These are phyloP conservation scores for Pseudogymnoascus sp. DNA, from an alignment of 2,329 filamentous ascomycete species.

Conservation along the genomic window DNA sequence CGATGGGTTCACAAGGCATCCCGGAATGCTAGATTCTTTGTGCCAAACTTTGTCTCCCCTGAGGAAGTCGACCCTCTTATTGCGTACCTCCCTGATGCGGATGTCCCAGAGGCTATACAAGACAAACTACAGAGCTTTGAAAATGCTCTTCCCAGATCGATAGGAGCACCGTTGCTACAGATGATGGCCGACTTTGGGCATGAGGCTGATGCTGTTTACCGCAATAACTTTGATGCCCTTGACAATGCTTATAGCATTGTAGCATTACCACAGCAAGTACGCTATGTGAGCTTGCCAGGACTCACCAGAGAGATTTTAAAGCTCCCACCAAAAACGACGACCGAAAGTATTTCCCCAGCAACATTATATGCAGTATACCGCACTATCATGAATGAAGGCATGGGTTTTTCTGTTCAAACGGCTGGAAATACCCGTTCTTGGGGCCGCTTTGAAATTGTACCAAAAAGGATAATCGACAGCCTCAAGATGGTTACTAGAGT, in stretches of 20 bases:
- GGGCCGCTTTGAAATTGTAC: conserved; percentile 5
- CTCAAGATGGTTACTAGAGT: neutral
- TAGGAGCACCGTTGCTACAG: conserved; percentile 36
- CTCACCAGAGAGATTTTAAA: neutral
- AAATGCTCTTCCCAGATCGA: conserved; percentile 34
- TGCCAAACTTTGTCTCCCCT: conserved; percentile 37
- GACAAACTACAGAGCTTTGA: conserved; percentile 31
- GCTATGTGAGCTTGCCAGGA: conserved; percentile 12
- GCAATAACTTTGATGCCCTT: conserved; percentile 35
- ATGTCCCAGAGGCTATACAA: conserved; percentile 26
- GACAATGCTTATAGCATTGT: conserved; percentile 41
- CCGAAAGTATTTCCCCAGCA: neutral
- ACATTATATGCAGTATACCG: conserved; percentile 3
- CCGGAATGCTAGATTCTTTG: conserved; percentile 32
- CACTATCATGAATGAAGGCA: conserved; percentile 4
- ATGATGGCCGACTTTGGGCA: conserved; percentile 36
- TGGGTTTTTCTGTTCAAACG: neutral
- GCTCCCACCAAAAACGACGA: neutral
- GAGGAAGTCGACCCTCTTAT: conserved; percentile 35
- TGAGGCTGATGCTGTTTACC: conserved; percentile 39
- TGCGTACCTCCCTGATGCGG: conserved; percentile 36
- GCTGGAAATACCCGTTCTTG: neutral
- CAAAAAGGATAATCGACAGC: conserved; percentile 1
- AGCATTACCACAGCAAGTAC: conserved; percentile 34
- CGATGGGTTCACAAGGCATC: conserved; percentile 35